These are phyloP conservation scores for Fusarium marasasianum DNA, from an alignment of 2,329 filamentous ascomycete genomes.

Conservation along the genomic window DNA sequence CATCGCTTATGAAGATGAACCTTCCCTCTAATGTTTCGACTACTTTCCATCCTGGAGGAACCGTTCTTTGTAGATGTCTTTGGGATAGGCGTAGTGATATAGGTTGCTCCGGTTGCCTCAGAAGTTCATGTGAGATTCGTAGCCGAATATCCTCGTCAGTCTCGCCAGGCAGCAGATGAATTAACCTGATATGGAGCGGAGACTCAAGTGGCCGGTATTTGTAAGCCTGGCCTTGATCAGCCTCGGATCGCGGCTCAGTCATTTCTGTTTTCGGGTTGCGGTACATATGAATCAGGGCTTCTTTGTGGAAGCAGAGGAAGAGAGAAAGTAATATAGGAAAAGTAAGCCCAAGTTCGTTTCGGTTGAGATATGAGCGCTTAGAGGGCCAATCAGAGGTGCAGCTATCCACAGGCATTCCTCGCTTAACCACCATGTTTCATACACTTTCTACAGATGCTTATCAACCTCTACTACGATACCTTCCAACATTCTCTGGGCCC, in stretches of 20 bases:
- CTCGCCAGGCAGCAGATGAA: not conserved
- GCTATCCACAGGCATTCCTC: too few species aligned
- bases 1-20: not conserved
- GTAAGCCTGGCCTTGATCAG: rapidly evolving
- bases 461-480: not conserved
- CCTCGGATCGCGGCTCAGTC: rapidly evolving
- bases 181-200: not conserved
- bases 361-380: not conserved
- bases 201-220: not conserved
- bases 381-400: not conserved
- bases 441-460: not conserved
- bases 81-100: rapidly evolving
- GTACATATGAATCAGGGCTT: rapidly evolving
- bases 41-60: not conserved
- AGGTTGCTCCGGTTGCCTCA: not conserved
- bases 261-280: not conserved
- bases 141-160: not conserved
- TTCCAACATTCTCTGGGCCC: not conserved
- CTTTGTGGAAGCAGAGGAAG: rapidly evolving
- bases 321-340: too few species aligned
- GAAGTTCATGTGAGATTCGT: not conserved
- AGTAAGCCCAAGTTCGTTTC: not conserved
- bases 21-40: not conserved
- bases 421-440: not conserved
- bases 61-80: not conserved